A percentile compares a stretch with the other conserved stretches of the same genome.
Conservation (phyloP, 139 green algal genomes). For the Chlamydomonas eustigma region DNA sequence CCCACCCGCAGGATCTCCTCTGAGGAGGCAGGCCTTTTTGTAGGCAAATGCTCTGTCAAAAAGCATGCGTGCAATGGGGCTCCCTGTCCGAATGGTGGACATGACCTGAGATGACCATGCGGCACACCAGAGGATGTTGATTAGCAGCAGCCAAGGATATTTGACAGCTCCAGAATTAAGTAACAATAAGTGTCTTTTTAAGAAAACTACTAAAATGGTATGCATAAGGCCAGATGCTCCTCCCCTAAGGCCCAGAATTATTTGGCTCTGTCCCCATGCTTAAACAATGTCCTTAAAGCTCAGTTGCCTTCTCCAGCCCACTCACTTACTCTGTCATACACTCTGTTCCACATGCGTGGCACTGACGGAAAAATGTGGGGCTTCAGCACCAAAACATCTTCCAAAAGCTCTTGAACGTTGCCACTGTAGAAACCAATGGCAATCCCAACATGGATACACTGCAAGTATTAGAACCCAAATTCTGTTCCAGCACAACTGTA, state of each 20-base stretch:
- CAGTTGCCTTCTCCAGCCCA: background rate
- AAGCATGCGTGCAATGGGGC: slow-evolving; percentile 57
- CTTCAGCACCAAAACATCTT: slow-evolving; percentile 60
- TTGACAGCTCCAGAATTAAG: no score
- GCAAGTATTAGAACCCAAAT: no score
- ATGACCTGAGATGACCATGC: slow-evolving; percentile 51
- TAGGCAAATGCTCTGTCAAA: slow-evolving; percentile 74
- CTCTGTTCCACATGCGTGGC: slow-evolving; percentile 94
- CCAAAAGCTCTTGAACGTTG: slow-evolving; percentile 80
- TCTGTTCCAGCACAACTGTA: no score
- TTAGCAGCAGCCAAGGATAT: no score
- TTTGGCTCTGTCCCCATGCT: no score
- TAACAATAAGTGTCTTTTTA: no score
- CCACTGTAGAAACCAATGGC: slow-evolving; percentile 83
- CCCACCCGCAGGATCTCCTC: slow-evolving; percentile 60
- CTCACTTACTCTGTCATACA: slow-evolving; percentile 84
- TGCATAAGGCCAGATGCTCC: no score
- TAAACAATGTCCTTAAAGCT: background rate
- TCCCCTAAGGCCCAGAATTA: no score
- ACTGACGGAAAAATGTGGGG: slow-evolving; percentile 46
- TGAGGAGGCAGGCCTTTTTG: slow-evolving; percentile 62
- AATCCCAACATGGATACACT: slow-evolving; percentile 51
- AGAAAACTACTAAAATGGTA: no score
- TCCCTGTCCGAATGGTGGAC: slow-evolving; percentile 38
- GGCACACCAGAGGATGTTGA: background rate